These are phyloP conservation scores for Chaetomiaceae sp. DNA, from an alignment of 2,329 filamentous ascomycete genomes.

Conservation along the genomic window DNA sequence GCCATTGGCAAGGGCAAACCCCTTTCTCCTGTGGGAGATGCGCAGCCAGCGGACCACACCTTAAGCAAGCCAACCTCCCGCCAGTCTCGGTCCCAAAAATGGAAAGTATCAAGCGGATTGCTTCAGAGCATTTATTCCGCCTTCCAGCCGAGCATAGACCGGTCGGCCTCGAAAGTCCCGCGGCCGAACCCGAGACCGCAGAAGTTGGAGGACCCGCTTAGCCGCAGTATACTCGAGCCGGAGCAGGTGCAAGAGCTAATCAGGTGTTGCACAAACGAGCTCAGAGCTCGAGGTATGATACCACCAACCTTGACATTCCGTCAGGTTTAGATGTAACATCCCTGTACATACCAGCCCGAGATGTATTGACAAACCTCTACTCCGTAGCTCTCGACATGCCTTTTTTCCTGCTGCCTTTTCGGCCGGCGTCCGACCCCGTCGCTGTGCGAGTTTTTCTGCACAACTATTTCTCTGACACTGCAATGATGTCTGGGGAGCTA, in stretches of 20 bases:
- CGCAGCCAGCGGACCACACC: too few species aligned
- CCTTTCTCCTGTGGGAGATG: too few species aligned
- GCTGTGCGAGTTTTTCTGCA: slow-evolving; percentile 88
- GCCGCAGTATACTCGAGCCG: slow-evolving; percentile 73
- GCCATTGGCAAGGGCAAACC: too few species aligned
- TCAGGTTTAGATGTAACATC: too few species aligned
- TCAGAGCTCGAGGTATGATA: slow-evolving; percentile 85
- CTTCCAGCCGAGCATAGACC: too few species aligned
- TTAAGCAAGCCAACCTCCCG: too few species aligned
- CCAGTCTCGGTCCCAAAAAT: too few species aligned
- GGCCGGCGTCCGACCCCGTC: slow-evolving; percentile 86
- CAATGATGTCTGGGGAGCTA: slow-evolving; percentile 62
- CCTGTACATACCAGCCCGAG: too few species aligned
- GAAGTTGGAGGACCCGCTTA: slow-evolving; percentile 88
- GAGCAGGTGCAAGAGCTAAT: slow-evolving; percentile 90
- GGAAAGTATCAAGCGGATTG: too few species aligned
- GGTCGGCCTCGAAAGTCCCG: too few species aligned
- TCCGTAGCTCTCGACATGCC: slow-evolving; percentile 75
- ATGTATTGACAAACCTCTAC: slow-evolving; percentile 6
- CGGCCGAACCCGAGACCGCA: slow-evolving; percentile 51
- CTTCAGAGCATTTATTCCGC: too few species aligned
- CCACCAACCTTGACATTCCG: slow-evolving; percentile 24
- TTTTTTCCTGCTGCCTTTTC: slow-evolving; percentile 90
- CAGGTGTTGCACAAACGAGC: slow-evolving; percentile 77
- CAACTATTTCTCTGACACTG: slow-evolving; percentile 76